A percentile compares a stretch with the other conserved stretches of the same genome.
Evolutionary conservation across 768 basidiomycete genomes (phyloP).

Genomic region (Trametes punicea): DNA sequence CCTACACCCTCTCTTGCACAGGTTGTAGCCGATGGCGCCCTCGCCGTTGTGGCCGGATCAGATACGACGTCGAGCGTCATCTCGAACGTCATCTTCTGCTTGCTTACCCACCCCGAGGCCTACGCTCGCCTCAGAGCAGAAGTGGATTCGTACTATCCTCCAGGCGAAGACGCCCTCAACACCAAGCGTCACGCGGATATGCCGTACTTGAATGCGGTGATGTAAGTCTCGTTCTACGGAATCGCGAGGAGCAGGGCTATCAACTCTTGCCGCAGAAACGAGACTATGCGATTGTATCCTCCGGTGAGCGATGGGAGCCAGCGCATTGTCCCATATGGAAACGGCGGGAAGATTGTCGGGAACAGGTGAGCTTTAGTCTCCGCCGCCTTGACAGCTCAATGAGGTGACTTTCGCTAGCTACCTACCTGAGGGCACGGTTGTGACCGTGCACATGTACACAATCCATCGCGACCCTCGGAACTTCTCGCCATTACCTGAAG

Average conservation of each 20-base stretch:
- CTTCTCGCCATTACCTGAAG: conserved; percentile 41
- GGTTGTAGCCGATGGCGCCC: conserved; percentile 35
- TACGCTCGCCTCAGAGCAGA: conserved; percentile 40
- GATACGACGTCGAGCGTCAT: conserved; percentile 46
- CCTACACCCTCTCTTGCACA: conserved; percentile 28
- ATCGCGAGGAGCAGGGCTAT: neutral
- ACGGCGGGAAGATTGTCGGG: conserved; percentile 34
- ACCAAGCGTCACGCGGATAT: conserved; percentile 27
- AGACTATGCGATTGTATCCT: conserved; percentile 44
- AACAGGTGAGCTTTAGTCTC: conserved; percentile 27
- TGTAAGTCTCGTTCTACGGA: conserved; percentile 25
- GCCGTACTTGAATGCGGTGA: conserved; percentile 34
- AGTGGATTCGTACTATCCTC: conserved; percentile 35
- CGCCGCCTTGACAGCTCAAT: neutral
- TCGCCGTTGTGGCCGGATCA: conserved; percentile 45
- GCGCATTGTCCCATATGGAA: conserved; percentile 32
- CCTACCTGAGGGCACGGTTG: conserved; percentile 39
- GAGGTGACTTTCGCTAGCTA: conserved; percentile 28
- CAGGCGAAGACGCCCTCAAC: conserved; percentile 29
- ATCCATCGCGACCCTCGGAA: conserved; percentile 44
- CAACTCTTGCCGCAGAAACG: conserved; percentile 35
- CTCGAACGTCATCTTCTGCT: conserved; percentile 36
- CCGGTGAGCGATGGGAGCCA: conserved; percentile 41
- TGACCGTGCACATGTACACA: conserved; percentile 37
- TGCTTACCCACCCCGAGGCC: conserved; percentile 37